phyloP scores from a whole-genome alignment of 768 basidiomycete species.

The Tylopilus sp. region DNA sequence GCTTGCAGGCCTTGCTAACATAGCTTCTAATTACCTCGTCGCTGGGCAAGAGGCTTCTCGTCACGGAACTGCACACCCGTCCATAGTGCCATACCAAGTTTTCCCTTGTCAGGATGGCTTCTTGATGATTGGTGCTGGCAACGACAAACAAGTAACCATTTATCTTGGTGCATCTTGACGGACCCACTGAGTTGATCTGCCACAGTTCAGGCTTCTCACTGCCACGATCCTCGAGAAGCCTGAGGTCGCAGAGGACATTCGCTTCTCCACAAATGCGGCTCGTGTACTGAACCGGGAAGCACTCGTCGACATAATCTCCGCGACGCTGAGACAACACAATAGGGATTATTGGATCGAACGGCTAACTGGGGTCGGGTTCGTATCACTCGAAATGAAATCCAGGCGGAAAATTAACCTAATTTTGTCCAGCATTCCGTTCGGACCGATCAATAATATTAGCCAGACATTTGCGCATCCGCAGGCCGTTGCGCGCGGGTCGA shows the following conservation, averaged over 20 bases:
- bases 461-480: conserved; percentile 90
- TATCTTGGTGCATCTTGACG: not conserved
- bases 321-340: conserved; percentile 50
- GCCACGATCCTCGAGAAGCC: conserved; percentile 60
- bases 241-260: conserved; percentile 54
- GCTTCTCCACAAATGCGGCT: conserved; percentile 69
- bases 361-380: conserved; percentile 77
- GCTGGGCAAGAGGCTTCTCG: conserved; percentile 77
- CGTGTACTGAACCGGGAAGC: conserved; percentile 75
- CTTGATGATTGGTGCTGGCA: conserved; percentile 92
- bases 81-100: conserved; percentile 90
- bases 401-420: conserved; percentile 10
- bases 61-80: conserved; percentile 92
- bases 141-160: conserved; percentile 69
- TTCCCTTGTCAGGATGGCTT: conserved; percentile 86
- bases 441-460: conserved; percentile 88
- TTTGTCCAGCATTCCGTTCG: conserved; percentile 65
- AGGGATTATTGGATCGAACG: conserved; percentile 73
- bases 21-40: conserved; percentile 91
- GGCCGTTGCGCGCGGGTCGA: conserved; percentile 71
- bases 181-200: conserved; percentile 11
- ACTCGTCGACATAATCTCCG: conserved; percentile 65
- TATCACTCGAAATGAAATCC: conserved; percentile 9
- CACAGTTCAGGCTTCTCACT: conserved; percentile 68
- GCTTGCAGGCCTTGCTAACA: conserved; percentile 89